Evolutionary conservation across 192 early-diverging fungal species (phyloP), one percentile per base, ranked within the genome.

Genomic region (Thamnidium elegans): DNA sequence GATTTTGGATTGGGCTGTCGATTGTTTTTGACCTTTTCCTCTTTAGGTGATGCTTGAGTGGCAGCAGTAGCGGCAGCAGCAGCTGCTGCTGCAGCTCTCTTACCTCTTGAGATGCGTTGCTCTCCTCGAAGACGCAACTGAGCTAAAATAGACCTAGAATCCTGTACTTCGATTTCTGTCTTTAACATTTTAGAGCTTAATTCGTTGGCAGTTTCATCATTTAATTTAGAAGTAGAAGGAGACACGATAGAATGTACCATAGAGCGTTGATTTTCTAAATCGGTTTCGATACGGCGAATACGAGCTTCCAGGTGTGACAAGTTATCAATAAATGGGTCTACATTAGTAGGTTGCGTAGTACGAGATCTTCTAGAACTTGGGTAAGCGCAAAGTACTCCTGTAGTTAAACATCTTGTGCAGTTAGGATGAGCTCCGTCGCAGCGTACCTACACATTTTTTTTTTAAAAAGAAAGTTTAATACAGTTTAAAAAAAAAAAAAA

Each of bases 81-180:
- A 31, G 61, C 46, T 1, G 46, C 34, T 3, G 58, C 63, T 7
- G 63, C 63, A 45, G 63, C 63, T 42, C 68, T 63, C 46, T 73
- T 73, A 30, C 36, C 50, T 23, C 62, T 50, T 11, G 71, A 60
- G 14, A 73, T 73, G 0, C 58, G 30, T 51, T 73, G 71, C 31
- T 73, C 71, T 19, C 71, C 71, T 26, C 65, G 51, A 8, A 73
- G 55, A 7, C 71, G 71, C 7, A 73, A 48, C 30, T 73, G 71
- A 36, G 71, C 71, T 31, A 73, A 55, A 7, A 73, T 73, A 20
- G 71, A 62, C 36, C 66, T 51, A 19, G 71, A 73, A 42, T 73
- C 71, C n/a, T 73, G 71, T 1, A 73, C 71, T 63, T 73, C 71
- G 10, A 67, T 52, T 44, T 73, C 71, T 11, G 70, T 65, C 23